phyloP scores from a whole-genome alignment of 306 rosid genomes.

The Fragaria nilgerrensis region DNA sequence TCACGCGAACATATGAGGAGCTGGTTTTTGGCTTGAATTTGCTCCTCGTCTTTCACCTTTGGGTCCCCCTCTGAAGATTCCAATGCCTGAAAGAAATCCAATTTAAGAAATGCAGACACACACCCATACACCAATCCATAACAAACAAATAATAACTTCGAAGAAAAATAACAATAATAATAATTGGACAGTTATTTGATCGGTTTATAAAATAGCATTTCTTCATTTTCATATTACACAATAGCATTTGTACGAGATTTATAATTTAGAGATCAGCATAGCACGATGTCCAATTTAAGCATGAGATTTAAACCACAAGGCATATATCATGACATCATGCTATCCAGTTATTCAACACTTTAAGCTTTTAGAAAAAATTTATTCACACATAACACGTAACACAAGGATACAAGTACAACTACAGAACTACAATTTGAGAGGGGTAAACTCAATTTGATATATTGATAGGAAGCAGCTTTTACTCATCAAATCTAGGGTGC shows the following conservation, averaged over 20 bases:
- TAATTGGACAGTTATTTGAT: not conserved
- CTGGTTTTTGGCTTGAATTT: constrained; percentile 40
- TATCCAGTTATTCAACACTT: not conserved
- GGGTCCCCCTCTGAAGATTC: constrained; percentile 47
- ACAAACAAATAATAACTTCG: not conserved
- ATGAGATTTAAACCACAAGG: not conserved
- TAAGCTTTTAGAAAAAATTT: not conserved
- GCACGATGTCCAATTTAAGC: not conserved
- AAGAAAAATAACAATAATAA: too few species aligned
- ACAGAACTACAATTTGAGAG: not conserved
- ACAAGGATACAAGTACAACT: not conserved
- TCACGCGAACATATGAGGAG: constrained; percentile 46
- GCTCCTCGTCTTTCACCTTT: constrained; percentile 43
- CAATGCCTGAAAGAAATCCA: constrained; percentile 39
- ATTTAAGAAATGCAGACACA: constrained; percentile 1
- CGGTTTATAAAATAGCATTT: too few species aligned
- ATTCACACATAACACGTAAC: not conserved
- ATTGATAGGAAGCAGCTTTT: not conserved
- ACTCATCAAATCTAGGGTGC: not conserved
- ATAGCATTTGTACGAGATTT: not conserved
- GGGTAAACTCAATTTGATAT: not conserved
- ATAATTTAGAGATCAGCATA: not conserved
- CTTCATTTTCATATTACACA: not conserved
- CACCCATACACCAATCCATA: not conserved
- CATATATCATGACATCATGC: not conserved